A percentile compares a stretch with the other conserved stretches of the same genome.
Conservation (phyloP, 495 filamentous ascomycete genomes). For the Penicillium soppii region DNA sequence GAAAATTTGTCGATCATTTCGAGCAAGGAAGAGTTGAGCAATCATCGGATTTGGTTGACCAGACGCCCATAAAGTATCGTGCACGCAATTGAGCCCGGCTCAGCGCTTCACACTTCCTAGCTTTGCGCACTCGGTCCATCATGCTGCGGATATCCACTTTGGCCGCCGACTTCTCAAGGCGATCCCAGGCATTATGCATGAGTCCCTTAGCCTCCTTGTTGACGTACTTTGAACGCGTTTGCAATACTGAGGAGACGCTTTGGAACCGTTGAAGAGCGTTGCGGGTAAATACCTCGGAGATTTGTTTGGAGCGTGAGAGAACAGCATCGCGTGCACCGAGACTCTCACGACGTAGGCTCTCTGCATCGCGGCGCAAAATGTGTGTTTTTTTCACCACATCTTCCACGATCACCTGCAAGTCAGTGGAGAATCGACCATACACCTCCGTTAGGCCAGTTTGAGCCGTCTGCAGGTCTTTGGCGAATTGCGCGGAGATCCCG, state of each 20-base stretch:
- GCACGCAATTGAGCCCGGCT: conserved; percentile 41
- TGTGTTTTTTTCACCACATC: conserved; percentile 47
- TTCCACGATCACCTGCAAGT: conserved; percentile 48
- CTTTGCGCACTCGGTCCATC: conserved; percentile 35
- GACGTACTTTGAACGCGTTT: conserved; percentile 26
- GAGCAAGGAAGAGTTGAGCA: conserved; percentile 3
- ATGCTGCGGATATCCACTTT: conserved; percentile 26
- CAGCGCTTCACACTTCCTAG: conserved; percentile 30
- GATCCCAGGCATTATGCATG: conserved; percentile 31
- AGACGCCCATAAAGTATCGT: conserved; percentile 29
- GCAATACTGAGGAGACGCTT: conserved; percentile 30
- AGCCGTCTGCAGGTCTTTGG: conserved; percentile 42
- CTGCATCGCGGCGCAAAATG: conserved; percentile 32
- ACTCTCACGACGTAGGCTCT: conserved; percentile 26
- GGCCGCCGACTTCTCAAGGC: conserved; percentile 25
- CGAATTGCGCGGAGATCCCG: conserved; percentile 39
- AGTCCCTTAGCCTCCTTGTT: conserved; percentile 31
- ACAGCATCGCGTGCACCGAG: conserved; percentile 27
- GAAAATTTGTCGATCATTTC: neutral
- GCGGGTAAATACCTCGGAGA: conserved; percentile 34
- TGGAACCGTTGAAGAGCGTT: conserved; percentile 37
- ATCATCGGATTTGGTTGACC: conserved; percentile 10
- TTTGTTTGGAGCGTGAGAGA: conserved; percentile 37
- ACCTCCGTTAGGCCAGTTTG: conserved; percentile 42
- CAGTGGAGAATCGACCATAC: conserved; percentile 47